Evolutionary conservation across 768 basidiomycete genomes (phyloP).

Genomic region (Rubroboletus pulcherrimus): DNA sequence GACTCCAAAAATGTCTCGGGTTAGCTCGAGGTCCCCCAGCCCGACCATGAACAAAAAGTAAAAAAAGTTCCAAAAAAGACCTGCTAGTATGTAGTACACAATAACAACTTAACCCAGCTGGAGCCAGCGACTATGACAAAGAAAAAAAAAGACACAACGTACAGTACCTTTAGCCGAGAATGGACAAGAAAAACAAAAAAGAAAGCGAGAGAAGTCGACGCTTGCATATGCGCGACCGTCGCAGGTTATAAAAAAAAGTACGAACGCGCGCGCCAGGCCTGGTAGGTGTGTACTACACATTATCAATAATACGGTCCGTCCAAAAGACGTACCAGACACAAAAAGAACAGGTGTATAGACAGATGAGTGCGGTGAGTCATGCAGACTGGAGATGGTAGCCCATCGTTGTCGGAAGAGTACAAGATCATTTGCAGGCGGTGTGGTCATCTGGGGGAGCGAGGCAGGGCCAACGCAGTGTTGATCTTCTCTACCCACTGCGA

Average conservation of each 20-base stretch:
- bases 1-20: too few relatives aligned
- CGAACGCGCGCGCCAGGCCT: background rate
- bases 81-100: too few relatives aligned
- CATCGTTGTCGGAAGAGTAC: background rate
- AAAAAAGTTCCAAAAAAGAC: too few relatives aligned
- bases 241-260: background rate
- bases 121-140: background rate
- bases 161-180: background rate
- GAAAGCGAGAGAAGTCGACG: background rate
- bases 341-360: background rate
- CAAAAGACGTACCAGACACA: background rate
- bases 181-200: background rate
- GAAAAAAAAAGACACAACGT: background rate
- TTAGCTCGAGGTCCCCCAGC: too few relatives aligned
- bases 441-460: conserved; percentile 4
- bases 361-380: background rate
- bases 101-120: background rate
- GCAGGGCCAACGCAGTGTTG: conserved; percentile 28
- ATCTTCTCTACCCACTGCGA: conserved; percentile 41
- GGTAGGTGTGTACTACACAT: background rate
- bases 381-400: background rate
- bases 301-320: background rate
- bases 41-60: too few relatives aligned
- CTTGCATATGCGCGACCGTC: background rate
- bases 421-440: background rate